A percentile compares a stretch with the other conserved stretches of the same genome.
phyloP scores from a whole-genome alignment of 768 basidiomycete genomes.

The Leucocoprinus leucothites region DNA sequence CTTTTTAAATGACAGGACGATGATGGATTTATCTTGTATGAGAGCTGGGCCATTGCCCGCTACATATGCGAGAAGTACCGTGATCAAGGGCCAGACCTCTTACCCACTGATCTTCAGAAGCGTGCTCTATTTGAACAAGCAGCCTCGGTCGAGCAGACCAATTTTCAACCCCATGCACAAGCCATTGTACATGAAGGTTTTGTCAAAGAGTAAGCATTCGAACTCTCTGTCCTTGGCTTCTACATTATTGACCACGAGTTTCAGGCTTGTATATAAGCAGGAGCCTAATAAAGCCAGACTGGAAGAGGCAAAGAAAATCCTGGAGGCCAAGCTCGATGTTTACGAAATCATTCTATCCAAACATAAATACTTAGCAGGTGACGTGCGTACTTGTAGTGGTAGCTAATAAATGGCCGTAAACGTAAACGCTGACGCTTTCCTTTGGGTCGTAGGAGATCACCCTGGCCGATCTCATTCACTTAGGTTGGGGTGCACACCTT shows the following conservation, averaged over 20 bases:
- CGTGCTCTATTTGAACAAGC: conserved; percentile 35
- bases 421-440: background rate
- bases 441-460: background rate
- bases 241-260: too few relatives aligned
- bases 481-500: background rate
- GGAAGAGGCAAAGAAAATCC: conserved; percentile 17
- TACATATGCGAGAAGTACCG: conserved; percentile 34
- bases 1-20: background rate
- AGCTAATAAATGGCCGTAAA: too few relatives aligned
- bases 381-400: conserved; percentile 20
- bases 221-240: too few relatives aligned
- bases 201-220: conserved; percentile 37
- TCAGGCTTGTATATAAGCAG: background rate
- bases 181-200: conserved; percentile 40
- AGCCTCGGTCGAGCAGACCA: conserved; percentile 40
- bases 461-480: background rate
- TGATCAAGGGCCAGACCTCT: conserved; percentile 50
- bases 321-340: conserved; percentile 35
- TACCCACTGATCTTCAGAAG: conserved; percentile 35
- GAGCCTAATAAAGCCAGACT: conserved; percentile 25
- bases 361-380: conserved; percentile 43
- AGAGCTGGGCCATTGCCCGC: conserved; percentile 48
- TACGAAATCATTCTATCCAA: conserved; percentile 49
- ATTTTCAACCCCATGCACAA: conserved; percentile 38
- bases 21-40: background rate